These are phyloP conservation scores for Comarum palustre DNA, from an alignment of 306 rosid species.

Conservation along the genomic window DNA sequence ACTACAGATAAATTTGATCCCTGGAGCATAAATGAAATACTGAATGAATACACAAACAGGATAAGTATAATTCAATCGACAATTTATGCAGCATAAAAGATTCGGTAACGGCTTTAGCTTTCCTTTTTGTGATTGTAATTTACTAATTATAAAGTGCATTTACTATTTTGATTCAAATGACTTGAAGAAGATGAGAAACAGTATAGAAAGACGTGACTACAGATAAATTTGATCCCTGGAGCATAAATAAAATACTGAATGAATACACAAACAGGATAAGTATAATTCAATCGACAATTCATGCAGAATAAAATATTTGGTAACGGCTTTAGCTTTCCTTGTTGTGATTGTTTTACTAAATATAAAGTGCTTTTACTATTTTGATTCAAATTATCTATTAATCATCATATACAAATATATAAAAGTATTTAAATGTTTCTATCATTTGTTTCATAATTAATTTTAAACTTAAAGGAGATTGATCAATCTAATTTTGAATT, in stretches of 20 bases:
- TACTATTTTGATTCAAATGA: slow-evolving; percentile 22
- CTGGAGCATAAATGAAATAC: slow-evolving; percentile 39
- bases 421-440: not conserved
- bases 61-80: slow-evolving; percentile 5
- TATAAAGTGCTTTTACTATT: not conserved
- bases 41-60: slow-evolving; percentile 27
- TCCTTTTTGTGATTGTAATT: not conserved
- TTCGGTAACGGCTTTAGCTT: not conserved
- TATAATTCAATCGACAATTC: not conserved
- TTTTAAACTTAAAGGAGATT: not conserved
- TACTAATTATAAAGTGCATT: not conserved
- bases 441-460: not conserved
- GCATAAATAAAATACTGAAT: slow-evolving; percentile 28
- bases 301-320: not conserved
- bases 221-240: slow-evolving; percentile 60
- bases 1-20: slow-evolving; percentile 54
- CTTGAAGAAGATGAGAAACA: slow-evolving; percentile 69
- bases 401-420: not conserved
- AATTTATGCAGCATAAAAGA: not conserved
- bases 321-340: not conserved
- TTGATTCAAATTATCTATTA: not conserved
- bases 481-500: not conserved
- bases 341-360: not conserved
- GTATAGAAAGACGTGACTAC: slow-evolving; percentile 54
- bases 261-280: slow-evolving; percentile 24